Evolutionary conservation across 768 basidiomycete genomes (phyloP).

Genomic region (Tricholoma saponaceum): DNA sequence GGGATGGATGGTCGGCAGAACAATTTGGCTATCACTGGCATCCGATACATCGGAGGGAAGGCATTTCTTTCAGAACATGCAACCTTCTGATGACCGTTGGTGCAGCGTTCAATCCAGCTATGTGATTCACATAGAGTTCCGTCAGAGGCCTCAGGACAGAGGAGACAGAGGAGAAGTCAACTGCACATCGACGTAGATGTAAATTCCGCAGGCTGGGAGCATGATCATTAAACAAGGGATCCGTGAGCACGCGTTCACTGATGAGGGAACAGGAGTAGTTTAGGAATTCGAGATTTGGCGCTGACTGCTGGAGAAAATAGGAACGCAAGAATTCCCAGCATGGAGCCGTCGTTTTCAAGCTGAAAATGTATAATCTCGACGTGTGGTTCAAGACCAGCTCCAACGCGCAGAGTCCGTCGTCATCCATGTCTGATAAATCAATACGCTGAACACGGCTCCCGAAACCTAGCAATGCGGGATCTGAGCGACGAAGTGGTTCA

Average conservation of each 20-base stretch:
- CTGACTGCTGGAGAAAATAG: background rate
- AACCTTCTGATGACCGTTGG: background rate
- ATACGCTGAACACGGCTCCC: background rate
- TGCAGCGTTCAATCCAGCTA: background rate
- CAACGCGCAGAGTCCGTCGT: too few relatives aligned
- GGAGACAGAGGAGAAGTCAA: background rate
- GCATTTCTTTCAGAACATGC: background rate
- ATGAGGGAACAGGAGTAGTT: background rate
- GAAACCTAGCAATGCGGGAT: too few relatives aligned
- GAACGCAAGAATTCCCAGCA: background rate
- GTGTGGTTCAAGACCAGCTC: too few relatives aligned
- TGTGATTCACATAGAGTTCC: background rate
- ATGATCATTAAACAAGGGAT: background rate
- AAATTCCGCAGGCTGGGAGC: background rate
- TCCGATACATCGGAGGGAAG: background rate
- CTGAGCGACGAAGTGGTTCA: background rate
- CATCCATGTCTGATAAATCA: too few relatives aligned
- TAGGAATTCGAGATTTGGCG: background rate
- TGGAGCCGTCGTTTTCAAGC: too few relatives aligned
- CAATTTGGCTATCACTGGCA: background rate
- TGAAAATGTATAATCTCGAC: conserved; percentile 58
- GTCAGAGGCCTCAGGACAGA: background rate
- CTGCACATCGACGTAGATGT: background rate
- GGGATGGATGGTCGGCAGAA: background rate
- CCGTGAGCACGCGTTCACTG: background rate